Percentiles rank a stretch among this genome's conserved stretches.
Conservation (phyloP, 2,329 filamentous ascomycete species). For the Diaporthe eres region DNA sequence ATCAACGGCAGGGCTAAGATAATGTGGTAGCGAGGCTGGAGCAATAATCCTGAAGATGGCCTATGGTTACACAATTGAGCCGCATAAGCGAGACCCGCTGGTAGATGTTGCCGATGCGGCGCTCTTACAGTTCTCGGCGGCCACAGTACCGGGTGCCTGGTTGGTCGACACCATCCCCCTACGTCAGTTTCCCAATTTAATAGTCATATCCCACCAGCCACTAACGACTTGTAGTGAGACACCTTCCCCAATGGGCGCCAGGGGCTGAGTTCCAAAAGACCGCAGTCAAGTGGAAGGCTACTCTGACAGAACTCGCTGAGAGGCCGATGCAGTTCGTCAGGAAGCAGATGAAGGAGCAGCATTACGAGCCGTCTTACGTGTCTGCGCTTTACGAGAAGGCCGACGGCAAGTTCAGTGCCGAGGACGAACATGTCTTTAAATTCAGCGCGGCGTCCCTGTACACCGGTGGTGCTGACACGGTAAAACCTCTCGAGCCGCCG, state of each 20-base stretch:
- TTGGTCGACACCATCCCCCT: constrained; percentile 51
- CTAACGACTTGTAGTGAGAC: constrained; percentile 47
- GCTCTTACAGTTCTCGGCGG: constrained; percentile 48
- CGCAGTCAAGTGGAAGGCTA: constrained; percentile 47
- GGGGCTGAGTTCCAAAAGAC: constrained; percentile 50
- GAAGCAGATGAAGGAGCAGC: constrained; percentile 31
- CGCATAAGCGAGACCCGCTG: constrained; percentile 48
- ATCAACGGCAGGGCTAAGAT: background rate
- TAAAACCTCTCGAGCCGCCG: constrained; percentile 46
- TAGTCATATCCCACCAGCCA: background rate
- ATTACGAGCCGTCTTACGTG: constrained; percentile 19
- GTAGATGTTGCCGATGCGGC: constrained; percentile 49
- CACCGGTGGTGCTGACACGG: constrained; percentile 50
- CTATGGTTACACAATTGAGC: constrained; percentile 52
- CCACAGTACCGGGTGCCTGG: constrained; percentile 51
- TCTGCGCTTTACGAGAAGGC: constrained; percentile 26
- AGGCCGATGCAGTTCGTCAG: constrained; percentile 51
- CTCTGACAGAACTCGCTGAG: constrained; percentile 43
- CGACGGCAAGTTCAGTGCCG: background rate
- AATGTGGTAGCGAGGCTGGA: constrained; percentile 22
- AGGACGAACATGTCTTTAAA: constrained; percentile 35
- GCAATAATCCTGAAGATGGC: constrained; percentile 44
- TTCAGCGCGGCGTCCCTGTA: constrained; percentile 44
- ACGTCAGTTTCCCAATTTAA: constrained; percentile 20
- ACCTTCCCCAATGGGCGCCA: constrained; percentile 50